Evolutionary conservation across 2,329 filamentous ascomycete species (phyloP).

Genomic region (Scedosporium boydii): DNA sequence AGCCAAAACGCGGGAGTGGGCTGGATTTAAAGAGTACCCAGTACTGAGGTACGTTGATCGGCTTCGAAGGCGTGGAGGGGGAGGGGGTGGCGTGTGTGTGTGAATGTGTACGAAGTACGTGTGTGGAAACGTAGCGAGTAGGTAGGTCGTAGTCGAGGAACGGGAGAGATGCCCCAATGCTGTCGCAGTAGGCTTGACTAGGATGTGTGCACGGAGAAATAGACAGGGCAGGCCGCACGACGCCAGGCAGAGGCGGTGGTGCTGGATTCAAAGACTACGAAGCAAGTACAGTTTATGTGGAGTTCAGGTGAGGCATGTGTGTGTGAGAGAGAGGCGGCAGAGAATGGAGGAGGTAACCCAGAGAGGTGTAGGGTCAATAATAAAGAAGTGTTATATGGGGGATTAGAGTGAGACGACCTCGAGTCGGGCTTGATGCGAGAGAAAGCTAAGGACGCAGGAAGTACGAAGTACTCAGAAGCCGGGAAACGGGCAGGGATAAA

Average conservation of each 20-base stretch:
- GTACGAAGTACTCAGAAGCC: neutral
- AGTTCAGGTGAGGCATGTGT: slow-evolving; percentile 5
- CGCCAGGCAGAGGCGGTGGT: neutral
- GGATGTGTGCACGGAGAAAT: slow-evolving; percentile 5
- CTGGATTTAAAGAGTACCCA: neutral
- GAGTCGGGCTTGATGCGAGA: neutral
- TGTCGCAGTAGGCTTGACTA: neutral
- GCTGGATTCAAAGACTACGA: neutral
- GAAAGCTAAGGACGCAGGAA: neutral
- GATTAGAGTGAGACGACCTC: neutral
- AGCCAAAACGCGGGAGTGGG: slow-evolving; percentile 6
- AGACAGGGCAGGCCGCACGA: neutral
- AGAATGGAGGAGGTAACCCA: neutral
- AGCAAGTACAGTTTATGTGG: neutral
- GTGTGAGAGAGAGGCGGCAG: slow-evolving; percentile 4
- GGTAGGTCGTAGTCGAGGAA: neutral
- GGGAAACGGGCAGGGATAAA: neutral
- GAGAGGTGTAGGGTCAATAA: neutral
- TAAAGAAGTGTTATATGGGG: neutral
- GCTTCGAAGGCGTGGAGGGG: neutral
- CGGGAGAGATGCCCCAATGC: neutral
- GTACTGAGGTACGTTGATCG: neutral
- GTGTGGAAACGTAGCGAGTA: neutral
- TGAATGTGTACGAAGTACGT: neutral
- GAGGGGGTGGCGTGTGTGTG: slow-evolving; percentile 2